Base-by-base conservation (phyloP, 2,329 filamentous ascomycete genomes). In the Monosporascus cannonballus region DNA sequence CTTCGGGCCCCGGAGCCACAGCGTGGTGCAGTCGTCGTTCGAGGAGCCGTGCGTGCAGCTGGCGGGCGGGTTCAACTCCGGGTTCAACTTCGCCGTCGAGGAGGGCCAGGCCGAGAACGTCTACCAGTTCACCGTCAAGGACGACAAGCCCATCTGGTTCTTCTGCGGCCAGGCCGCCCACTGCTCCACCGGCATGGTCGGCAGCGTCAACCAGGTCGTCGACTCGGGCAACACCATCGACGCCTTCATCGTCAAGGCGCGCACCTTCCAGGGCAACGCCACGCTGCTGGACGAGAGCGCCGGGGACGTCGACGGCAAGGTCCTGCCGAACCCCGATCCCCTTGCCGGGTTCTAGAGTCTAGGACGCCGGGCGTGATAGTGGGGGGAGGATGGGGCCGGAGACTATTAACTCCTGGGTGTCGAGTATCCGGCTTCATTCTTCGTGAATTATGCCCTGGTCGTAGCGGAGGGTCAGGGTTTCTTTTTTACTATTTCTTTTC, bases 1-100 rank as follows among this genome's bases (percentile, higher is more conserved):
- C 61, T 83, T 77, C 71, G 74, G 73, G 56, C 73, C 78, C 8
- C 62, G 59, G 53, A 79, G 76, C 67, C 79, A 81, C 72, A 73
- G 73, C 18, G 69, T 82, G 42, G 72, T 69, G 2, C 68, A 73
- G 57, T 64, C 64, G 14, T 68, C 62, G 61, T 76, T 76, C 55
- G 69, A 56, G 50, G 57, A 68, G 45, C 74, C 74, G 22, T 78
- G 76, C 67, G 41, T 44, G 41, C 41, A 44, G 22, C 15, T 64
- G 52, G 66, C 67, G 54, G 61, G 62, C 34, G 59, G 64, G 45
- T 77, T 78, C 66, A 76, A 71, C 63, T 70, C 73, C 1, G 74
- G 74, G 55, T 78, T 78, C 68, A 61, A 68, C 57, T 73, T 74
- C 55, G 66, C 67, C 48, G 70, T 64, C 3, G 39, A 61, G 17